Percentiles rank a stretch among this genome's conserved stretches.
Evolutionary conservation across 1,284 basidiomycete genomes (phyloP).

Genomic region (Trichosporon sp.): DNA sequence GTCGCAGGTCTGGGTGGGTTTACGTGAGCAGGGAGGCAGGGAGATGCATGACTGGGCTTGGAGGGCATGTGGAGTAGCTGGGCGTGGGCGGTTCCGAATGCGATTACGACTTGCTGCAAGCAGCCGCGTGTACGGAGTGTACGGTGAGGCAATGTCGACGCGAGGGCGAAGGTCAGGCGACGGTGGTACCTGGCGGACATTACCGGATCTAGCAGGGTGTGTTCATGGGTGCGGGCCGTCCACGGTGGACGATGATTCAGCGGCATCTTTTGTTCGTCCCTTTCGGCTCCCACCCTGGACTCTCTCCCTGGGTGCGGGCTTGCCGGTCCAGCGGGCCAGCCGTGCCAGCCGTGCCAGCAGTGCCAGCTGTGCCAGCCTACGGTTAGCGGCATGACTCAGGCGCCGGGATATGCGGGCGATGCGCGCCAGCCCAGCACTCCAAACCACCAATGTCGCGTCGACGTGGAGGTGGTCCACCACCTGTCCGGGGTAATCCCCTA

Average conservation of each 20-base stretch:
- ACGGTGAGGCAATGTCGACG: neutral
- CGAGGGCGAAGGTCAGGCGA: neutral
- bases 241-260: constrained; percentile 1
- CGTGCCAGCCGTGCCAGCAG: no score
- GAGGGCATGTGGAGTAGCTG: no score
- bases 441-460: constrained; percentile 6
- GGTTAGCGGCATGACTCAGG: neutral
- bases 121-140: neutral
- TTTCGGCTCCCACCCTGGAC: neutral
- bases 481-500: neutral
- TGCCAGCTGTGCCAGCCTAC: no score
- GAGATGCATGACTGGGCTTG: no score
- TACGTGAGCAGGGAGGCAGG: neutral
- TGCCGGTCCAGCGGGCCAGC: no score
- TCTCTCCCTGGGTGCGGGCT: neutral
- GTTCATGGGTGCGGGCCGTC: no score
- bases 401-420: neutral
- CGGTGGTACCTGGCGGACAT: constrained; percentile 4
- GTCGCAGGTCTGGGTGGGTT: neutral
- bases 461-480: constrained; percentile 16
- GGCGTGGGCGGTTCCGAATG: neutral
- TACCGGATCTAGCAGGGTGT: constrained; percentile 4
- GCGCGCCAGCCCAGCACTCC: constrained; percentile 2
- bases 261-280: constrained; percentile 14
- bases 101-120: constrained; percentile 1